Percentiles rank a stretch among this genome's conserved stretches.
Evolutionary conservation across 1,284 basidiomycete genomes (phyloP).

Genomic region (Garcileccinum viscosum): DNA sequence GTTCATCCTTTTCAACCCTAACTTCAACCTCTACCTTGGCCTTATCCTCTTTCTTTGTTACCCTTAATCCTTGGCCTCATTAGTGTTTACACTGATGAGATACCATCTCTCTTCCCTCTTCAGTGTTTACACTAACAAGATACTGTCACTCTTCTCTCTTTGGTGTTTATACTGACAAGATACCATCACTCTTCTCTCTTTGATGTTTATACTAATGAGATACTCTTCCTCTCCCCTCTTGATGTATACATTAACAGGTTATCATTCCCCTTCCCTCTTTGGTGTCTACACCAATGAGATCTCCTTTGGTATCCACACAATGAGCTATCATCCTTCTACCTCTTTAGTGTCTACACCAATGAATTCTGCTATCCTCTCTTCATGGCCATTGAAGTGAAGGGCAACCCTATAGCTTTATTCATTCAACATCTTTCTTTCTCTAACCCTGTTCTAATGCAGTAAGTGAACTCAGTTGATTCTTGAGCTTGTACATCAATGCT

Average conservation of each 20-base stretch:
- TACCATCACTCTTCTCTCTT: background rate
- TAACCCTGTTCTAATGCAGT: background rate
- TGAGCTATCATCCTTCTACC: too few relatives aligned
- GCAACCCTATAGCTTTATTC: background rate
- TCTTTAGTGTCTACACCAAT: background rate
- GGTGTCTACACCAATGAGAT: too few relatives aligned
- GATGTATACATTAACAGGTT: background rate
- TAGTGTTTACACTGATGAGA: background rate
- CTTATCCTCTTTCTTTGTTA: too few relatives aligned
- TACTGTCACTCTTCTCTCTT: background rate
- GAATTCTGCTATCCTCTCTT: background rate
- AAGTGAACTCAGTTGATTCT: background rate
- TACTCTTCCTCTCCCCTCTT: background rate
- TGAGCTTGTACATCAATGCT: background rate
- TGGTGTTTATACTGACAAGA: background rate
- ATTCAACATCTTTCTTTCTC: background rate
- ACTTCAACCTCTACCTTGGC: too few relatives aligned
- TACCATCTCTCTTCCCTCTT: background rate
- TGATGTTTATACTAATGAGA: background rate
- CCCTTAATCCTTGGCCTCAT: background rate
- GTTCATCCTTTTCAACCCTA: too few relatives aligned
- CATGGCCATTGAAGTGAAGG: background rate
- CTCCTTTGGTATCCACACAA: background rate
- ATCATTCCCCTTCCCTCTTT: background rate
- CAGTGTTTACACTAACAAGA: background rate